Base-by-base conservation (phyloP, 257 asterid genomes). In the Orobanche coerulescens region DNA sequence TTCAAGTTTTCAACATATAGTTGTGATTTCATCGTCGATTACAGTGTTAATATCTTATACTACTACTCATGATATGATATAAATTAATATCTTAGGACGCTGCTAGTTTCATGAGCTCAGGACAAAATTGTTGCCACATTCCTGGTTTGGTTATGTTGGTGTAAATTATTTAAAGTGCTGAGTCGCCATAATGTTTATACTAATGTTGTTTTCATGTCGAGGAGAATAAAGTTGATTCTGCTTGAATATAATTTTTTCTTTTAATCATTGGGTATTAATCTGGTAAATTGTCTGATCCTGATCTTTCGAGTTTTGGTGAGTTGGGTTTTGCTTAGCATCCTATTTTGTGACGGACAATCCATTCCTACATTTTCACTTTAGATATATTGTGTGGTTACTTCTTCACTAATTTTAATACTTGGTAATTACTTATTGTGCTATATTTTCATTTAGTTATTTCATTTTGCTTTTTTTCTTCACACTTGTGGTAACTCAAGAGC, bases 401-500 rank as follows among this genome's bases (percentile, higher is more conserved):
- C 2, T 20, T n/a, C 2, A 2, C 56, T 33, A 28, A 9, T 33
- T 43, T 60, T 43, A 25, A 10, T 6, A 34, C 8, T 6, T 5
- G 30, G 5, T 48, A 5, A 58, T 49, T 25, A 36, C 5, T 62
- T 6, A 15, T 33, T 3, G 33, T 56, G 26, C 28, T 16, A 18
- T 56, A 0, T 6, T 18, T 15, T 56, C 19, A 1, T 15, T 25
- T 53, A 53, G 8, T 50, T 1, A 1, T 39, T 20, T 40, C 44
- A 23, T 65, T 28, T 66, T 26, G 43, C 9, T 49, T 62, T 66
- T 66, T 61, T 70, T 65, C 37, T 48, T 56, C n/a, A 33, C 50
- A 15, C 31, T 55, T 66, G 48, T 69, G 58, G 55, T 55, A 69
- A 64, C 73, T 77, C 40, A 61, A 93, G 97, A 89, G 99, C 83